A percentile compares a stretch with the other conserved stretches of the same genome.
phyloP scores from a whole-genome alignment of 2,329 filamentous ascomycete species.

The Endoconidiophora polonica region DNA sequence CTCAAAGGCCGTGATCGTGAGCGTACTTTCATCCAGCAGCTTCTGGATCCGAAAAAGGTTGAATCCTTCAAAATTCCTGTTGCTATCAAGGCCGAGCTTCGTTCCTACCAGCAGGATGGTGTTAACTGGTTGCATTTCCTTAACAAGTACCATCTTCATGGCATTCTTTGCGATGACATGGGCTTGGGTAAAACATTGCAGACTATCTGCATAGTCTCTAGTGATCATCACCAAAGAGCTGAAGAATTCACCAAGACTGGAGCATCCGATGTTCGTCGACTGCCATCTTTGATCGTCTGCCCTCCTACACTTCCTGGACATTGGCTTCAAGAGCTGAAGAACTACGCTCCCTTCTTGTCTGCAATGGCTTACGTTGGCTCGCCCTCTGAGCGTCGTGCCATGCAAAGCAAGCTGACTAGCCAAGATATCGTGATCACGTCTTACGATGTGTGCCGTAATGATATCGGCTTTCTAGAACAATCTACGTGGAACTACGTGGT shows the following conservation, averaged over 20 bases:
- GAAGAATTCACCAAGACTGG: slow-evolving; percentile 78
- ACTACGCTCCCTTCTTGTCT: slow-evolving; percentile 85
- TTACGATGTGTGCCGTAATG: slow-evolving; percentile 94
- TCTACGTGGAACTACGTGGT: slow-evolving; percentile 96
- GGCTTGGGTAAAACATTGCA: slow-evolving; percentile 94
- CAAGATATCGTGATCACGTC: slow-evolving; percentile 94
- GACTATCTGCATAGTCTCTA: slow-evolving; percentile 93
- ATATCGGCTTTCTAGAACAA: slow-evolving; percentile 66
- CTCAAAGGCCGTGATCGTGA: slow-evolving; percentile 84
- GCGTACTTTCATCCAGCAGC: slow-evolving; percentile 89
- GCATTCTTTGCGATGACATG: slow-evolving; percentile 98
- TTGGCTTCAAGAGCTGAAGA: slow-evolving; percentile 95
- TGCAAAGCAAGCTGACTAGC: slow-evolving; percentile 51
- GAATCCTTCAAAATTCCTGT: slow-evolving; percentile 88
- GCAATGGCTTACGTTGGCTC: slow-evolving; percentile 85
- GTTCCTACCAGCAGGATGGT: slow-evolving; percentile 95
- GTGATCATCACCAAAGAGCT: slow-evolving; percentile 84
- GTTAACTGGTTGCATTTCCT: slow-evolving; percentile 98
- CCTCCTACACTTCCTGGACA: slow-evolving; percentile 92
- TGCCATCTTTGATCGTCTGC: slow-evolving; percentile 89
- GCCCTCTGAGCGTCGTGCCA: slow-evolving; percentile 58
- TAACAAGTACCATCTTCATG: slow-evolving; percentile 93
- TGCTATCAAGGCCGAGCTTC: slow-evolving; percentile 87
- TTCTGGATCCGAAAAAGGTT: slow-evolving; percentile 92
- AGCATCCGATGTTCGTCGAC: slow-evolving; percentile 55